These are phyloP conservation scores for Leccinum pellstonianum DNA, from an alignment of 768 basidiomycete genomes.

Conservation along the genomic window DNA sequence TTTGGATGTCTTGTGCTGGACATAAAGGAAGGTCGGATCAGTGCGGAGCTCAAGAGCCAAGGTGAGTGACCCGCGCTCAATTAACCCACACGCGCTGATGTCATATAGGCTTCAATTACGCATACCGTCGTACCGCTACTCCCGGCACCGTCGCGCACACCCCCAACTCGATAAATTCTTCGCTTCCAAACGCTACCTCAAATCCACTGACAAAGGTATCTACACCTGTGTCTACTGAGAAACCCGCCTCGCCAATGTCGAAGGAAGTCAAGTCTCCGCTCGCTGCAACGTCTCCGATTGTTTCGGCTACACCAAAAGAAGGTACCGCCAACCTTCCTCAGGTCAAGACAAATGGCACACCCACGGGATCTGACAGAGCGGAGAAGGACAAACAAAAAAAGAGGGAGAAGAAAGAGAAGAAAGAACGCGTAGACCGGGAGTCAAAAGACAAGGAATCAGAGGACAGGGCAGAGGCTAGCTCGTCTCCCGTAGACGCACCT, in stretches of 20 bases:
- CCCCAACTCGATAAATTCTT: constrained; percentile 54
- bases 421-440: constrained; percentile 48
- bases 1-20: constrained; percentile 88
- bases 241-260: constrained; percentile 34
- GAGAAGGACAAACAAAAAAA: constrained; percentile 59
- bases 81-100: constrained; percentile 8
- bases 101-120: constrained; percentile 86
- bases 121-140: constrained; percentile 76
- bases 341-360: constrained; percentile 33
- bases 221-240: constrained; percentile 36
- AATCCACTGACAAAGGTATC: constrained; percentile 35
- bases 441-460: constrained; percentile 36
- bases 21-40: constrained; percentile 85
- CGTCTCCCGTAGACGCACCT: constrained; percentile 24
- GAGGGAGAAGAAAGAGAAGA: constrained; percentile 63
- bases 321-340: constrained; percentile 36
- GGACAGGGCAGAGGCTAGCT: constrained; percentile 32
- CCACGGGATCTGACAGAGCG: constrained; percentile 44
- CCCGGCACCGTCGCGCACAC: constrained; percentile 53
- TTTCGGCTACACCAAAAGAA: constrained; percentile 32
- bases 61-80: constrained; percentile 46
- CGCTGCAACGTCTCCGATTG: constrained; percentile 35
- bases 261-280: constrained; percentile 36
- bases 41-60: constrained; percentile 89
- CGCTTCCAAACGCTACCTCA: constrained; percentile 42